Evolutionary conservation across 352 stramenopile genomes (phyloP), one percentile per base, ranked within the genome.

Genomic region (Pythium aphanidermatum): DNA sequence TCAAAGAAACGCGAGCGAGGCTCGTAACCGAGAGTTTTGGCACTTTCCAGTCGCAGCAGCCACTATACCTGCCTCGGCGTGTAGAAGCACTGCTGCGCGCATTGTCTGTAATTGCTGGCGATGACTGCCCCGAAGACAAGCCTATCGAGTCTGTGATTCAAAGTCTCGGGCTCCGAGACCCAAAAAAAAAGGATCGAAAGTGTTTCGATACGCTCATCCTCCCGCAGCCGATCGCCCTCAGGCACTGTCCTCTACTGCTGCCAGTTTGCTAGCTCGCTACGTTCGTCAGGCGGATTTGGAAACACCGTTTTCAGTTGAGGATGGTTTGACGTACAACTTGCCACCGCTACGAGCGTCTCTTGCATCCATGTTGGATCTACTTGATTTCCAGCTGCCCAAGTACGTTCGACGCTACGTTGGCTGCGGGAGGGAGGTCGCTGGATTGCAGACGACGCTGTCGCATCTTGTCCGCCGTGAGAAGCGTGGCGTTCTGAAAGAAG

Each of bases 191-290:
- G n/a, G n/a, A n/a, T n/a, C n/a, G n/a, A n/a, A 50, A 24, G 42
- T 17, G 6, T 46, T 52, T 13, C 29, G 31, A 21, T n/a, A 39
- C 16, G 27, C 31, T 2, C 20, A 55, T 41, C 27, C 48, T 7
- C 37, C 36, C 40, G 42, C 47, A 11, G 47, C 28, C 13, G 47
- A 55, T 38, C 32, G 7, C 7, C 16, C 7, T 38, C 21, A 38
- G 21, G 32, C 32, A 17, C 32, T n/a, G n/a, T n/a, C n/a, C n/a
- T n/a, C n/a, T n/a, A n/a, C n/a, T n/a, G n/a, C n/a, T n/a, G n/a
- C n/a, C n/a, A n/a, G n/a, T 38, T 17, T 17, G 6, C n/a, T 44
- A n/a, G 12, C 20, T 7, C 5, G 6, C 14, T 16, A 29, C 19
- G 36, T 44, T 16, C 6, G 14, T 7, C 9, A 25, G 7, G 36